A percentile compares a stretch with the other conserved stretches of the same genome.
Evolutionary conservation across 768 basidiomycete genomes (phyloP).

Genomic region (Leccinum sublutescens): DNA sequence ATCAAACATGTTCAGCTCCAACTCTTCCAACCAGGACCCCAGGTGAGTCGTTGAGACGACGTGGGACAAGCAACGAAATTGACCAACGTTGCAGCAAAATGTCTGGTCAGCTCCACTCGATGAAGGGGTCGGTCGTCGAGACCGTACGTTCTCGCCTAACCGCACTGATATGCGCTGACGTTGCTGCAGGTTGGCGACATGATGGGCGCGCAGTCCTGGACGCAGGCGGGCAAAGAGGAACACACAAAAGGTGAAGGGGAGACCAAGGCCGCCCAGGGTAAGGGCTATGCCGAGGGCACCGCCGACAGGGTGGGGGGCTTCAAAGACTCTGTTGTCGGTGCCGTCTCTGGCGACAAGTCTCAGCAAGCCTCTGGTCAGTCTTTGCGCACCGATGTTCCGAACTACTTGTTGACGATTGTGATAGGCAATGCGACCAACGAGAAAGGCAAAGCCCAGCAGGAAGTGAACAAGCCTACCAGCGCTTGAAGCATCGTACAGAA

Average conservation of each 20-base stretch:
- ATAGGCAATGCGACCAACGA: slow-evolving; percentile 53
- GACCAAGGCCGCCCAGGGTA: slow-evolving; percentile 45
- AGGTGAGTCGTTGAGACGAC: slow-evolving; percentile 21
- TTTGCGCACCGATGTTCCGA: accelerated
- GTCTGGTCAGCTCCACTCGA: slow-evolving; percentile 36
- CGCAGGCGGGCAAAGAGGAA: slow-evolving; percentile 47
- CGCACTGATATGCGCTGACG: neutral
- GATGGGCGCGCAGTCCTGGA: slow-evolving; percentile 43
- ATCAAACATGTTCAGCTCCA: slow-evolving; percentile 2
- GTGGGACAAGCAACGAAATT: neutral
- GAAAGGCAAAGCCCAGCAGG: slow-evolving; percentile 55
- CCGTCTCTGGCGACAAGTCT: slow-evolving; percentile 53
- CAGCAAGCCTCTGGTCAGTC: slow-evolving; percentile 48
- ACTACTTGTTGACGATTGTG: neutral
- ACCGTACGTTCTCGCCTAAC: slow-evolving; percentile 19
- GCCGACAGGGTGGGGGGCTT: slow-evolving; percentile 47
- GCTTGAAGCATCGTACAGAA: neutral
- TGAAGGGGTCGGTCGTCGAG: slow-evolving; percentile 38
- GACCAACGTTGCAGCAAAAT: slow-evolving; percentile 28
- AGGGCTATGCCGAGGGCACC: slow-evolving; percentile 51
- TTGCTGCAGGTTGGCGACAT: slow-evolving; percentile 39
- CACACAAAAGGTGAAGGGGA: slow-evolving; percentile 48
- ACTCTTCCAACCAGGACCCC: slow-evolving; percentile 23
- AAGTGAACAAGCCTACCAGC: slow-evolving; percentile 41
- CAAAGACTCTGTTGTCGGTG: slow-evolving; percentile 53